phyloP scores from a whole-genome alignment of 345 rosid genomes.

The Clarkia xantiana region DNA sequence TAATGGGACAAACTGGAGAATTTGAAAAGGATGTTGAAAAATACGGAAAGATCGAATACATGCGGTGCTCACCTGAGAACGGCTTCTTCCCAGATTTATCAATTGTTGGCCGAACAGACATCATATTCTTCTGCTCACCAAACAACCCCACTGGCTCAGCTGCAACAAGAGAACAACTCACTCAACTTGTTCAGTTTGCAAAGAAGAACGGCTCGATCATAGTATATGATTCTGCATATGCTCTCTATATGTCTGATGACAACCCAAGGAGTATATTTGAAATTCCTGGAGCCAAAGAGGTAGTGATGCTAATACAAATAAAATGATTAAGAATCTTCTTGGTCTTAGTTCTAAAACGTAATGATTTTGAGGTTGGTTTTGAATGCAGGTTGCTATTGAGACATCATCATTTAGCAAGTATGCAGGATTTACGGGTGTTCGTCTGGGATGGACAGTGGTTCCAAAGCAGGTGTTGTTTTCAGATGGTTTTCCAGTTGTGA shows the following conservation, averaged over 20 bases:
- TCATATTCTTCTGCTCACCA: conserved; percentile 92
- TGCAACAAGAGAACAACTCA: conserved; percentile 81
- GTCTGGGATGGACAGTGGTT: conserved; percentile 92
- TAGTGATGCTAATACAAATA: conserved; percentile 6
- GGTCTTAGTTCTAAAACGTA: no score
- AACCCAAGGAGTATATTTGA: conserved; percentile 88
- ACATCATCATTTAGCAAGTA: conserved; percentile 84
- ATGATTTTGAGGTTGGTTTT: no score
- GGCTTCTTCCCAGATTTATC: conserved; percentile 92
- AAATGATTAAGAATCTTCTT: no score
- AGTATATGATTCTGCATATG: conserved; percentile 90
- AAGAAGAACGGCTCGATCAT: conserved; percentile 86
- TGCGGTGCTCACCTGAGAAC: conserved; percentile 86
- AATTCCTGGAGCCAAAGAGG: conserved; percentile 98
- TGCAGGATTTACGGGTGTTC: conserved; percentile 95
- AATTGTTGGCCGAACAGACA: conserved; percentile 50
- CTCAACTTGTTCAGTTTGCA: conserved; percentile 60
- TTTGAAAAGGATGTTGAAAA: conserved; percentile 49
- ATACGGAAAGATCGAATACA: conserved; percentile 71
- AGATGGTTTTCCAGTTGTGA: conserved; percentile 82
- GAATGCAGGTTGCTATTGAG: conserved; percentile 71
- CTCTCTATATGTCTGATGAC: conserved; percentile 72
- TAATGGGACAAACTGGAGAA: conserved; percentile 85
- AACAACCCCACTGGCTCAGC: conserved; percentile 93
- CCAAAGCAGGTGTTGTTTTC: conserved; percentile 74